These are phyloP conservation scores for Trypanosoma caninum DNA, from an alignment of 208 protist species.

Conservation along the genomic window DNA sequence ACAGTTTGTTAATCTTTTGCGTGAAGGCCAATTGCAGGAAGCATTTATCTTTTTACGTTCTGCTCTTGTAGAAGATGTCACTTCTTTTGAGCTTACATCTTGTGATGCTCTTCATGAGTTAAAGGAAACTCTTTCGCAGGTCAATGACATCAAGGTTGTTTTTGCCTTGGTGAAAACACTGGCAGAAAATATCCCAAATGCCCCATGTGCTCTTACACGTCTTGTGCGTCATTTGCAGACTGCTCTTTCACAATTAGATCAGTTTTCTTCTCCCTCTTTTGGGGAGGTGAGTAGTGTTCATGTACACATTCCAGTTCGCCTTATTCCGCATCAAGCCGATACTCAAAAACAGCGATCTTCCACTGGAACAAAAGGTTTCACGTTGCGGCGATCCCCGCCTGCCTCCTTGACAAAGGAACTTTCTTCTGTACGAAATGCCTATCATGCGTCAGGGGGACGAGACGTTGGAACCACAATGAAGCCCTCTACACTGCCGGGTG, in stretches of 20 bases:
- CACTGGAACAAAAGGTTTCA: not conserved
- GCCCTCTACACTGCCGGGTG: not conserved
- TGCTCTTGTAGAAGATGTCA: constrained; percentile 43
- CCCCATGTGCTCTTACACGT: constrained; percentile 15
- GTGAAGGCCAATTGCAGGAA: constrained; percentile 31
- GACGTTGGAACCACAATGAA: not conserved
- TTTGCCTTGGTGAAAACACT: constrained; percentile 30
- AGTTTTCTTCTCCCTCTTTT: constrained; percentile 29
- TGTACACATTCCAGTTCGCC: constrained; percentile 25
- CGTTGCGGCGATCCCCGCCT: not conserved
- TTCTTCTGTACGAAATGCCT: not conserved
- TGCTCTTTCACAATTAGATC: constrained; percentile 32
- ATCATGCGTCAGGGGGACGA: not conserved
- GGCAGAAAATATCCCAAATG: constrained; percentile 1
- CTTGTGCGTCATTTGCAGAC: constrained; percentile 37
- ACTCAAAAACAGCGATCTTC: constrained; percentile 5
- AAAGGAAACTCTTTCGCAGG: constrained; percentile 15
- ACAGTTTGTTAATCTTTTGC: constrained; percentile 37
- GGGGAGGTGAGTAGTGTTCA: constrained; percentile 26
- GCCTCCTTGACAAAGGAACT: not conserved
- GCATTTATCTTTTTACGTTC: constrained; percentile 38
- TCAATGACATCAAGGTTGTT: constrained; percentile 30
- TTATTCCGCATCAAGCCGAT: constrained; percentile 22
- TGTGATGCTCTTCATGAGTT: constrained; percentile 46
- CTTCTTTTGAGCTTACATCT: constrained; percentile 63